Evolutionary conservation across 768 basidiomycete genomes (phyloP), one percentile per base, ranked within the genome.

Genomic region (Boletus sp.): DNA sequence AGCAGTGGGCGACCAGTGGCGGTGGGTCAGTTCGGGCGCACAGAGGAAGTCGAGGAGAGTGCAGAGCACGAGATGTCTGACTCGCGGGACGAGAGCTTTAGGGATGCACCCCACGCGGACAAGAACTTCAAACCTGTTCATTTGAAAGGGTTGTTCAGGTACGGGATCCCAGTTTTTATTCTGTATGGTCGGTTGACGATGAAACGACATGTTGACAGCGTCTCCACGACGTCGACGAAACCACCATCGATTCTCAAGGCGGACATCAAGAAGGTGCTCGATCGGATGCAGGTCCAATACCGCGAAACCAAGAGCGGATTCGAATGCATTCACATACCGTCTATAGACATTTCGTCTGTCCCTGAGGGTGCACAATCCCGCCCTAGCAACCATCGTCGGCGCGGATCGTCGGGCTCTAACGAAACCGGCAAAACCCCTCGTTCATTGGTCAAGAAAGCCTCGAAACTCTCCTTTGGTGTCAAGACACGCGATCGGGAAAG

Each of bases 61-160:
- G 75, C 73, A 14, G 83, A 80, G 56, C 75, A 73, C 55, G 65
- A 66, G 23, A 64, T 62, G n/a, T 62, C 57, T 7, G 66, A 66
- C 34, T 65, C 63, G 21, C 68, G 68, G 27, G 80, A 79, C 52
- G 79, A 78, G 52, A 70, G 68, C n/a, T 75, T 75, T 53, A 75
- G 72, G 56, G 77, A 80, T 42, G 68, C 77, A n/a, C 74, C 79
- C 60, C 71, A 74, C 33, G 71, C 61, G 30, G 85, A 86, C 60
- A 86, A 85, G 72, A 88, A 91, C 53, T 87, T 92, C 65, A 98
- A 98, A 75, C 92, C 97, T 1, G 85, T 98, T 43, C 96, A 92
- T 73, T 74, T 98, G 65, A 99, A 98, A 73, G 97, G 97, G 7
- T 67, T 99, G 46, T 98, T 99, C 75, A 94, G 91, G 87, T 91